Evolutionary conservation across 2,329 filamentous ascomycete genomes (phyloP).

Genomic region (Apiospora hydei): DNA sequence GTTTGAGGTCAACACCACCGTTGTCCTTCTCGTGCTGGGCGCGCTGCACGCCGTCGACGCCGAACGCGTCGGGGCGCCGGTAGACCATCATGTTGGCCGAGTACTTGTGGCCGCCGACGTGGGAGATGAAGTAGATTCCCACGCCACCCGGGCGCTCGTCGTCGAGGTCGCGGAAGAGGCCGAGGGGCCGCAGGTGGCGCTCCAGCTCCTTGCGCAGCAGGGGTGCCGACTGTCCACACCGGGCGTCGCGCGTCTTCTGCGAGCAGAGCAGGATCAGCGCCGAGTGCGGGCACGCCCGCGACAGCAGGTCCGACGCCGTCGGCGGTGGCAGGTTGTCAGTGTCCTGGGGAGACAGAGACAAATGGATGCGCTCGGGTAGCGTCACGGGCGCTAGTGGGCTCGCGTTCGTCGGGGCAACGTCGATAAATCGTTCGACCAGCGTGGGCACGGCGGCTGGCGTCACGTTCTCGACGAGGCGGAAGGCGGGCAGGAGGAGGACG

Average conservation of each 20-base stretch:
- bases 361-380: conserved; percentile 44
- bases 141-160: conserved; percentile 92
- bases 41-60: conserved; percentile 54
- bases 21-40: conserved; percentile 44
- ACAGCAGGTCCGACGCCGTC: conserved; percentile 43
- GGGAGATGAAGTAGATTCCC: conserved; percentile 94
- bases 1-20: conserved; percentile 47
- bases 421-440: conserved; percentile 75
- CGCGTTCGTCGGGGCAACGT: conserved; percentile 75
- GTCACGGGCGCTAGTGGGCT: conserved; percentile 60
- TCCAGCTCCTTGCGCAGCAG: conserved; percentile 89
- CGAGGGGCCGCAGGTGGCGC: conserved; percentile 83
- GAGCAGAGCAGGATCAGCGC: conserved; percentile 93
- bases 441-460: conserved; percentile 76
- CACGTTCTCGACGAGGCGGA: conserved; percentile 83
- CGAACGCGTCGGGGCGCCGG: conserved; percentile 67
- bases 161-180: conserved; percentile 84
- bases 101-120: conserved; percentile 97
- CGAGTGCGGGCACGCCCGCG: conserved; percentile 78
- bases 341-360: conserved; percentile 28
- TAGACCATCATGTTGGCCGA: conserved; percentile 95
- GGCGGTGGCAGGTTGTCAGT: conserved; percentile 36
- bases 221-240: conserved; percentile 93
- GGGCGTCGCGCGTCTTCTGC: conserved; percentile 90
- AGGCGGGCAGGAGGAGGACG: conserved; percentile 84